Base-by-base conservation (phyloP, 352 stramenopile genomes). In the Phytopythium helicoides region DNA sequence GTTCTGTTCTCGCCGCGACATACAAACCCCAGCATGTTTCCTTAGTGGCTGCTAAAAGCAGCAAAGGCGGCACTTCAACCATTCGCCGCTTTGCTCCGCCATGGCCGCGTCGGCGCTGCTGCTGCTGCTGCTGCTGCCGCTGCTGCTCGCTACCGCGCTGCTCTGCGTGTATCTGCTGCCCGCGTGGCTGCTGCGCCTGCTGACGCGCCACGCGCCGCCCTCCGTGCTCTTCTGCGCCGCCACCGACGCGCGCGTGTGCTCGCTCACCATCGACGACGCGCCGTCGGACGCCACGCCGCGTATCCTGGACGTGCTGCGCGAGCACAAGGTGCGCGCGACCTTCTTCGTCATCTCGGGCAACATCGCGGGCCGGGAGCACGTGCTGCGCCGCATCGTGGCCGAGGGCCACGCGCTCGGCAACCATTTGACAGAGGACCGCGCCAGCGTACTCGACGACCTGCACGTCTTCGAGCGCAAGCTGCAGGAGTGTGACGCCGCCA, bases 261-360 rank as follows among this genome's bases (percentile, higher is more conserved):
- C 85, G 18, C 71, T 94, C 7, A 94, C 85, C 8, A 84, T 94
- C 41, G 85, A 94, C 56, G 85, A 94, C 49, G 76, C 75, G 36
- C 85, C 85, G 49, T 91, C 81, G 16, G 42, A 73, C 7, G 60
- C 55, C 25, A 94, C 85, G 26, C 56, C 74, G 25, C 64, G 66
- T 39, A 84, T 94, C 44, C 82, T 94, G 21, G 85, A 94, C 35
- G 60, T 91, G 18, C 62, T 94, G 40, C 68, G 65, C 16, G 57
- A 79, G 26, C 53, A 88, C 61, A 64, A 67, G 25, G 66, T 92
- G 38, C 81, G 77, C 38, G 85, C 85, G 46, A 92, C 84, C 47
- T 94, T 94, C 64, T 94, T 94, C 56, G 75, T 94, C 68, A 94
- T 94, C 66, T 88, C 80, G 3, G 58, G 66, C 52, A 68, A 83